Evolutionary conservation across 2,329 filamentous ascomycete genomes (phyloP).

Genomic region (Pseudogymnoascus sp.): DNA sequence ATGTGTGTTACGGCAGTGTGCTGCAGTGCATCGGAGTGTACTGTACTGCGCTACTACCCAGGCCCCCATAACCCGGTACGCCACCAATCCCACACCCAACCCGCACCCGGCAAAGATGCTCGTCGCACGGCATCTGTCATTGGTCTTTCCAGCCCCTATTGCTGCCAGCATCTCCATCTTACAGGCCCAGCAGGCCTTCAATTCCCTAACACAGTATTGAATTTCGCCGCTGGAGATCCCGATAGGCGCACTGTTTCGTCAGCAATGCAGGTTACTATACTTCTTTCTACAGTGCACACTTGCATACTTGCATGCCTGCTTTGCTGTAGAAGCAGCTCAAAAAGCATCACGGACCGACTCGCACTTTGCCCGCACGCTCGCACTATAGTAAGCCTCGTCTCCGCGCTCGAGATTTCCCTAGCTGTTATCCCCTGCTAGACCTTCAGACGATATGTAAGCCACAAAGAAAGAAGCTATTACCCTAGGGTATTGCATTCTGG

Average conservation of each 20-base stretch:
- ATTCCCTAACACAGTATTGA: not conserved
- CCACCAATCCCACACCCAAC: not conserved
- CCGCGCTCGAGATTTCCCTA: not conserved
- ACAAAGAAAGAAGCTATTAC: not conserved
- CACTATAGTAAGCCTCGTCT: not conserved
- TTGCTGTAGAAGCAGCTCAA: not conserved
- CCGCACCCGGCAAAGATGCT: constrained; percentile 1
- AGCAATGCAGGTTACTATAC: not conserved
- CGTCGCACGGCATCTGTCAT: not conserved
- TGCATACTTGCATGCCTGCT: no score
- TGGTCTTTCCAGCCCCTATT: not conserved
- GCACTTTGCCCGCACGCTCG: not conserved
- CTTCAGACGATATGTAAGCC: not conserved
- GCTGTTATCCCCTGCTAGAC: not conserved
- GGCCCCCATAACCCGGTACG: not conserved
- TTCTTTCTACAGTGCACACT: not conserved
- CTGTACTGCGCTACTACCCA: not conserved
- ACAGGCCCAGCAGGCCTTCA: not conserved
- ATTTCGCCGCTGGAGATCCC: not conserved
- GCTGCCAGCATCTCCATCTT: not conserved
- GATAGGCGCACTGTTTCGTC: not conserved
- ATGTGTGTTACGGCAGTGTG: not conserved
- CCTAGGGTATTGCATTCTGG: not conserved
- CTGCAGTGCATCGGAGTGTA: no score
- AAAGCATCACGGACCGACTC: not conserved